phyloP scores from a whole-genome alignment of 306 rosid species.

The Casuarina cunninghamiana region DNA sequence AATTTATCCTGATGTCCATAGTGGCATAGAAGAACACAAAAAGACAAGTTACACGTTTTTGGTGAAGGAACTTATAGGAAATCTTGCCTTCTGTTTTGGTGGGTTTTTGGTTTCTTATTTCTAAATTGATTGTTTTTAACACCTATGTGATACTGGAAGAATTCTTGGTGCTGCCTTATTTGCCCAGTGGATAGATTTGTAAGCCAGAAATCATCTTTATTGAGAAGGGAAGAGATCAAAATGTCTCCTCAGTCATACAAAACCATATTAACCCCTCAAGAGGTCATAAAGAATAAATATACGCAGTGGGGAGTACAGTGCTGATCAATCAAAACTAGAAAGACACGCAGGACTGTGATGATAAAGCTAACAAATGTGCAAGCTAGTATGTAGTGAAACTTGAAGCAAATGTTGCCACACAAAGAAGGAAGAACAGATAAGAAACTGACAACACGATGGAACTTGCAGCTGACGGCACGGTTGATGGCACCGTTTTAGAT shows the following conservation, averaged over 20 bases:
- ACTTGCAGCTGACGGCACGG: slow-evolving; percentile 54
- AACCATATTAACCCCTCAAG: slow-evolving; percentile 23
- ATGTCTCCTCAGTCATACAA: slow-evolving; percentile 24
- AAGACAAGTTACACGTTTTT: not conserved
- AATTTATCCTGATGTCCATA: not conserved
- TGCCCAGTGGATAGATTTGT: not conserved
- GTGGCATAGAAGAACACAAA: not conserved
- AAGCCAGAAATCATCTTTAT: slow-evolving; percentile 23
- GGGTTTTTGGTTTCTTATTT: not conserved
- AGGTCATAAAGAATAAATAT: slow-evolving; percentile 27
- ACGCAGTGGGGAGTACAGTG: not conserved
- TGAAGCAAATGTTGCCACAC: slow-evolving; percentile 51
- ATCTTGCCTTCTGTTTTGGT: not conserved
- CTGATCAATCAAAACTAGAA: slow-evolving; percentile 15
- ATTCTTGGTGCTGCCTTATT: not conserved
- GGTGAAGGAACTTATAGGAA: not conserved
- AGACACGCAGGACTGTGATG: not conserved
- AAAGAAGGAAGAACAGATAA: slow-evolving; percentile 38
- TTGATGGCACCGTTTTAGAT: slow-evolving; percentile 54
- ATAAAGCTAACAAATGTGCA: slow-evolving; percentile 3
- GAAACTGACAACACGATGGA: slow-evolving; percentile 51
- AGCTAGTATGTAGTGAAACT: slow-evolving; percentile 35
- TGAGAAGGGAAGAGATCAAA: slow-evolving; percentile 19
- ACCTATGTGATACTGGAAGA: not conserved
- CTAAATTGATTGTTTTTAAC: not conserved